Conservation (phyloP, 2,329 filamentous ascomycete species). For the Trichophaea hybrida region DNA sequence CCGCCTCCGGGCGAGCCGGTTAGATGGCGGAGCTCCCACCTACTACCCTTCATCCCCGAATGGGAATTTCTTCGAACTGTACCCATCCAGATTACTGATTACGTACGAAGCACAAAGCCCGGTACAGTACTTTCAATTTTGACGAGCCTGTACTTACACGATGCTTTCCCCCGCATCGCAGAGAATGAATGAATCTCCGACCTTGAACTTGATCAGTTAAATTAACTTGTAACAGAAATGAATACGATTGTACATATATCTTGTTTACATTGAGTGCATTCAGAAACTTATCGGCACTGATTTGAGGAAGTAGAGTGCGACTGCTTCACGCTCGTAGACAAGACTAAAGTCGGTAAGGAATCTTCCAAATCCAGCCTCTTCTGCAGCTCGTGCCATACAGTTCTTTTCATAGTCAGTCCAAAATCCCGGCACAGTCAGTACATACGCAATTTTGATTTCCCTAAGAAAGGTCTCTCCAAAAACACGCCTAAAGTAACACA, state of each 20-base stretch:
- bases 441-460: background rate
- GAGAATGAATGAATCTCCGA: constrained; percentile 48
- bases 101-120: too few species aligned
- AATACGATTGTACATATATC: background rate
- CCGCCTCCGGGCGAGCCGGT: too few species aligned
- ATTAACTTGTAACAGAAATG: background rate
- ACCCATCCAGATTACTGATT: too few species aligned
- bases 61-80: too few species aligned
- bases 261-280: constrained; percentile 10
- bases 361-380: constrained; percentile 57
- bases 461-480: too few species aligned
- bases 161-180: constrained; percentile 45
- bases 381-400: too few species aligned
- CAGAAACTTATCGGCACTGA: constrained; percentile 7
- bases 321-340: constrained; percentile 25
- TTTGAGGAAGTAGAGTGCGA: constrained; percentile 16
- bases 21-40: too few species aligned
- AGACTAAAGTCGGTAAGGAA: constrained; percentile 15
- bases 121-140: too few species aligned
- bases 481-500: too few species aligned
- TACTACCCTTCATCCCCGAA: too few species aligned
- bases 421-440: background rate
- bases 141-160: constrained; percentile 33
- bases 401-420: too few species aligned
- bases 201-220: constrained; percentile 35